phyloP scores from a whole-genome alignment of 2,329 filamentous ascomycete species.

The Uncinocarpus reesii region DNA sequence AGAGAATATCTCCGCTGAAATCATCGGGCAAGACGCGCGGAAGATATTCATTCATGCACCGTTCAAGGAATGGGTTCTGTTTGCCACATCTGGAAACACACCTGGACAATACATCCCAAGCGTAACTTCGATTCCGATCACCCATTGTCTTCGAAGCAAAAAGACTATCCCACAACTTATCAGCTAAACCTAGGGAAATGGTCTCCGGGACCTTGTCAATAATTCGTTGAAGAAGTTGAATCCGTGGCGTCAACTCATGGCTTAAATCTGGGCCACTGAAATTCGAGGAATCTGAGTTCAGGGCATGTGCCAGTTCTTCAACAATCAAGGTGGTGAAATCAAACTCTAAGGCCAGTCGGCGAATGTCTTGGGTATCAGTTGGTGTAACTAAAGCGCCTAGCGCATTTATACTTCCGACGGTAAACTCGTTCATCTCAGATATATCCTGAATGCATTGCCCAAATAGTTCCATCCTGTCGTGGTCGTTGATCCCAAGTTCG shows the following conservation, averaged over 20 bases:
- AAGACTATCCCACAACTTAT: constrained; percentile 60
- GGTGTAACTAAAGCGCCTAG: constrained; percentile 39
- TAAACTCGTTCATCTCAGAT: constrained; percentile 49
- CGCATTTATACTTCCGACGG: constrained; percentile 63
- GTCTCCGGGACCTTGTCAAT: constrained; percentile 52
- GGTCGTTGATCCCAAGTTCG: constrained; percentile 43
- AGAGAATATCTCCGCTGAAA: constrained; percentile 32
- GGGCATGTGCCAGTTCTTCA: constrained; percentile 52
- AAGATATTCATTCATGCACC: constrained; percentile 36
- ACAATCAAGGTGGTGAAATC: constrained; percentile 53
- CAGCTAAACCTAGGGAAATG: constrained; percentile 52
- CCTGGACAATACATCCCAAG: constrained; percentile 57
- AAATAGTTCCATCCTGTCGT: constrained; percentile 54
- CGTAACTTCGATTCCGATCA: constrained; percentile 51
- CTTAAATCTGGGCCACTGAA: constrained; percentile 32
- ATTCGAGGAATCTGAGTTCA: constrained; percentile 35
- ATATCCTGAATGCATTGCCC: constrained; percentile 60
- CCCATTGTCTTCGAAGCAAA: constrained; percentile 55
- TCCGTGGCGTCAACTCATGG: constrained; percentile 39
- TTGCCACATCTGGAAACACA: constrained; percentile 24
- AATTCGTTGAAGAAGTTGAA: constrained; percentile 50
- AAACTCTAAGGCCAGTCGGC: constrained; percentile 50
- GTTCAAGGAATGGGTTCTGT: constrained; percentile 35
- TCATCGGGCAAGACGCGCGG: constrained; percentile 30
- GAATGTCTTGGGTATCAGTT: constrained; percentile 44